phyloP scores from a whole-genome alignment of 768 basidiomycete species.

The Russula virescens region DNA sequence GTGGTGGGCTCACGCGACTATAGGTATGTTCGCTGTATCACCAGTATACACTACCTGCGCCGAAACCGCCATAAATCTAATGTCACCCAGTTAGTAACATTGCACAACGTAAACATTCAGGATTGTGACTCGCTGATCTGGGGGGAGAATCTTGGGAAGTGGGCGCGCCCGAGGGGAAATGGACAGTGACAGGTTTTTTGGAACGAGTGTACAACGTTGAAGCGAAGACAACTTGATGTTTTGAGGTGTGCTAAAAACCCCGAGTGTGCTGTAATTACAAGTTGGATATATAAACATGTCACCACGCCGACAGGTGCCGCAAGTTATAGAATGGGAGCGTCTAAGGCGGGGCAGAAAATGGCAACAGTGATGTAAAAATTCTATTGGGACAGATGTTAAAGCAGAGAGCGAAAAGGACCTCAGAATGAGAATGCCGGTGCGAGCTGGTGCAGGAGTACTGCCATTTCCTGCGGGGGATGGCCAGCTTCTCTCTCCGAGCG shows the following conservation, averaged over 20 bases:
- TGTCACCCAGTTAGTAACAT: conserved; percentile 5
- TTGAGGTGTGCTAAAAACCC: conserved; percentile 1
- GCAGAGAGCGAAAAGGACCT: conserved; percentile 1
- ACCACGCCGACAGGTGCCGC: conserved; percentile 7
- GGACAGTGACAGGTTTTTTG: background rate
- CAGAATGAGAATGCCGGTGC: conserved; percentile 12
- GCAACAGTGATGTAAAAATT: conserved; percentile 5
- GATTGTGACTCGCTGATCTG: conserved; percentile 26
- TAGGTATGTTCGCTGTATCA: conserved; percentile 38
- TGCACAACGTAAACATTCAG: conserved; percentile 8
- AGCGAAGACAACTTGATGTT: background rate
- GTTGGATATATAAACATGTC: conserved; percentile 21
- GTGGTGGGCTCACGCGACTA: conserved; percentile 43
- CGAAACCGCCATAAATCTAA: conserved; percentile 44
- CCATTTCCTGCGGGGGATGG: conserved; percentile 14
- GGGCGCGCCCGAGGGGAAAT: conserved; percentile 10
- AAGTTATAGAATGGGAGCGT: conserved; percentile 8
- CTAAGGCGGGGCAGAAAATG: conserved; percentile 5
- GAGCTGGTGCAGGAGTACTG: conserved; percentile 12
- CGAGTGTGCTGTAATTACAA: conserved; percentile 6
- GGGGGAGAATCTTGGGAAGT: conserved; percentile 28
- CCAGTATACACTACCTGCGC: conserved; percentile 42
- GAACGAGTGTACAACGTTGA: background rate
- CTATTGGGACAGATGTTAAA: conserved; percentile 10
- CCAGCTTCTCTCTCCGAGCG: conserved; percentile 10